A percentile compares a stretch with the other conserved stretches of the same genome.
Conservation (phyloP, 306 rosid species). For the Acacia acuminata region DNA sequence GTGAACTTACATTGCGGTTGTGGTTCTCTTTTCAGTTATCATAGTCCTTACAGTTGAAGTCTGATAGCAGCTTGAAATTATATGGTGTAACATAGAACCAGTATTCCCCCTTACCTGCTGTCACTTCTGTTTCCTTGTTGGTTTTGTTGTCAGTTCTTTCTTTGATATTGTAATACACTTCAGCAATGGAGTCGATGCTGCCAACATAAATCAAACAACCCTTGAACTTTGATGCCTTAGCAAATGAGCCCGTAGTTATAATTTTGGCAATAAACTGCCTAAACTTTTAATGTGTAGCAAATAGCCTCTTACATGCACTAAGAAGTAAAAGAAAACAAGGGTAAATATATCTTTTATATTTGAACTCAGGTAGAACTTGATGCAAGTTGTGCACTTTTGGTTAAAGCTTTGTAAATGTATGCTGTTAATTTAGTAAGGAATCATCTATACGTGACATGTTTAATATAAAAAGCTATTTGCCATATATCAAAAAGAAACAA, state of each 20-base stretch:
- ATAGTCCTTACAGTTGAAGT: background rate
- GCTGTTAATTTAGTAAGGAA: background rate
- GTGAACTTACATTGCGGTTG: background rate
- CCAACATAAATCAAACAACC: background rate
- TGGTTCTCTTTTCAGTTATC: background rate
- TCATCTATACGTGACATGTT: background rate
- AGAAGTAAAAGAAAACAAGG: background rate
- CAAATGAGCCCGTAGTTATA: too few species aligned
- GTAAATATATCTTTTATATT: background rate
- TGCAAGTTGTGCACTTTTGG: background rate
- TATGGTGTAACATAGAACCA: background rate
- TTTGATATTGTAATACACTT: constrained; percentile 4
- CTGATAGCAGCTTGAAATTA: background rate
- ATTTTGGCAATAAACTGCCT: background rate
- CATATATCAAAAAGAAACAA: background rate
- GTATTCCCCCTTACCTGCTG: background rate
- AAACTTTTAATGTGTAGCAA: background rate
- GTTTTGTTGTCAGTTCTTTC: constrained; percentile 12
- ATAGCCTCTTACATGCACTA: background rate
- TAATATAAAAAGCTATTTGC: background rate
- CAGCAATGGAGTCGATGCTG: background rate
- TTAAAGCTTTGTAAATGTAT: background rate
- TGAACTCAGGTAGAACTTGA: background rate
- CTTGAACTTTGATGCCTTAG: background rate
- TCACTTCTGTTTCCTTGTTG: constrained; percentile 26